Conservation (phyloP, 164 flowering plant genomes). For the Taxillus chinensis region DNA sequence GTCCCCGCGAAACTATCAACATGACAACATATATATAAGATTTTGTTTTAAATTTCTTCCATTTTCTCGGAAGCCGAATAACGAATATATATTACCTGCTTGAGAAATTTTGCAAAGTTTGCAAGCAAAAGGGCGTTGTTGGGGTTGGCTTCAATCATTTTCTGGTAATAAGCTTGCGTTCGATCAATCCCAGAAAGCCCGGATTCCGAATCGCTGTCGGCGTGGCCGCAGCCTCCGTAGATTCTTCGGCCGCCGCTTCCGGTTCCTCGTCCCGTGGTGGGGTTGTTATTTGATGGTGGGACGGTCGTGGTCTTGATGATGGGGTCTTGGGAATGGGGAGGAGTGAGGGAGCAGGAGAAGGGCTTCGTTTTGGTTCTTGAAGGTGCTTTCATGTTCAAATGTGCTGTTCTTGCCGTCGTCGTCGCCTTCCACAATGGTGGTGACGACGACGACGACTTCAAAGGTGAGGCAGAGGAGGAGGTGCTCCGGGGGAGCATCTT, state of each 20-base stretch:
- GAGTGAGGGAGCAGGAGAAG: background rate
- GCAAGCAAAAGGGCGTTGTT: constrained; percentile 36
- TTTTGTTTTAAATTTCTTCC: background rate
- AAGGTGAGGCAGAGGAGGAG: background rate
- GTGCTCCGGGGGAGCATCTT: background rate
- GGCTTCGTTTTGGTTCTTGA: background rate
- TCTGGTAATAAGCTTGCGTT: constrained; percentile 37
- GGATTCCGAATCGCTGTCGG: constrained; percentile 12
- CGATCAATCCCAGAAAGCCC: constrained; percentile 17
- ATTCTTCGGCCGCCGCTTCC: constrained; percentile 12
- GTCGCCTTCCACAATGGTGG: background rate
- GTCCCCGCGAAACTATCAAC: constrained; percentile 26
- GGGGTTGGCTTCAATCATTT: constrained; percentile 55
- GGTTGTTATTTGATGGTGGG: constrained; percentile 2
- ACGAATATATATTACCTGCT: constrained; percentile 28
- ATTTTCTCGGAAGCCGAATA: background rate
- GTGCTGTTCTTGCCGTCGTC: background rate
- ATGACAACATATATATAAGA: too few species aligned
- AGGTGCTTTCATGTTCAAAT: background rate
- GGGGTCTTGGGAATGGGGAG: background rate
- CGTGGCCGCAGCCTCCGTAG: constrained; percentile 15
- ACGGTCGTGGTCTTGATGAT: background rate
- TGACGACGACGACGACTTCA: background rate
- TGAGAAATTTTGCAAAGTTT: constrained; percentile 52
- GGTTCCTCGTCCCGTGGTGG: constrained; percentile 19